Evolutionary conservation across 305 asterid genomes (phyloP), one percentile per base, ranked within the genome.

Genomic region (Fraxinus nigra): DNA sequence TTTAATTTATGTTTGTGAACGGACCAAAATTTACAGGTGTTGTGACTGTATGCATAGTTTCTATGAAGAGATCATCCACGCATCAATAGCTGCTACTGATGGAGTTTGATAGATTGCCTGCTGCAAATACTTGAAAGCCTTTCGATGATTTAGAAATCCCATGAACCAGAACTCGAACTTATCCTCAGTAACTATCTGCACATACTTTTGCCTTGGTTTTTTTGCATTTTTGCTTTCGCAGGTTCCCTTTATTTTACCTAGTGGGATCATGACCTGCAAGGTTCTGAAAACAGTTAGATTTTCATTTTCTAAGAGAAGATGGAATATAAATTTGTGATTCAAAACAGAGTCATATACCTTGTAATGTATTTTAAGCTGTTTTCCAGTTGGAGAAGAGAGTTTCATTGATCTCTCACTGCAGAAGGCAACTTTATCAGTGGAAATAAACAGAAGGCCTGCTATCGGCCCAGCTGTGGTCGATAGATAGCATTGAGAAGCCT

Each of bases 101-200:
- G 34, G n/a, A 63, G 48, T 24, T 63, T 63, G 34, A 24, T 34
- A 63, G 72, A 1, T 63, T 63, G 72, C 72, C 16, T 24, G 32
- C 24, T 37, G 51, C 26, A 73, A 9, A 37, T 33, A 4, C 51
- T 37, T 73, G 40, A 73, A 73, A 73, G 77, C 32, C n/a, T 73
- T 88, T 32, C n/a, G 24, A 37, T 73, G 26, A 30, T 73, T 73
- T 20, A 37, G 24, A 73, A 73, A 73, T 33, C 77, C 77, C 77
- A 73, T 73, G 26, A 73, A 33, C 89, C 86, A 84, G 83, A 82
- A 87, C 32, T 84, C 86, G 33, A 76, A 84, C 74, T 79, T 59
- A 81, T 87, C 89, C 30, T 76, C 86, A 0, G 87, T 84, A 56
- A 76, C 82, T 54, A 84, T 8, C 10, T 79, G 78, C 86, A 86